Percentiles rank a stretch among this genome's conserved stretches.
phyloP scores from a whole-genome alignment of 2,329 filamentous ascomycete genomes.

The Neophaeococcomyces aloes region DNA sequence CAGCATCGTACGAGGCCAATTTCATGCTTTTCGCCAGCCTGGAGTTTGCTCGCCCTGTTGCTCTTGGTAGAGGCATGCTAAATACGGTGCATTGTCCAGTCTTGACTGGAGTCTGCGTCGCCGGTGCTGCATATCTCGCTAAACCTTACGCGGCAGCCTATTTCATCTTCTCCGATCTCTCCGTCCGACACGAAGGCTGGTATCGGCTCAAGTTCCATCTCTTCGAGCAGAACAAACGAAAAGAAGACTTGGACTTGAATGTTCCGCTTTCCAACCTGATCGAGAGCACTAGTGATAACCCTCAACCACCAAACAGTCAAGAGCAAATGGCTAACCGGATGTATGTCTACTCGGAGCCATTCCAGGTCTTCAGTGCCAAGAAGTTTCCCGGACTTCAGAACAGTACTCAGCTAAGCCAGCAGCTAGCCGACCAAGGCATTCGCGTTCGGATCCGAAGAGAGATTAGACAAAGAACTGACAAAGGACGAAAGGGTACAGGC shows the following conservation, averaged over 20 bases:
- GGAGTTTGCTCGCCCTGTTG: conserved; percentile 73
- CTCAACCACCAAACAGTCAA: conserved; percentile 41
- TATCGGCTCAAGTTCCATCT: conserved; percentile 88
- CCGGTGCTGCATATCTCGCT: conserved; percentile 91
- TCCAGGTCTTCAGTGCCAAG: conserved; percentile 90
- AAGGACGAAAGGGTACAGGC: conserved; percentile 9
- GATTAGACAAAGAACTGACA: conserved; percentile 68
- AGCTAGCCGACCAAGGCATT: conserved; percentile 92
- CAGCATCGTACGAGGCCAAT: conserved; percentile 87
- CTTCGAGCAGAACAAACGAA: conserved; percentile 85
- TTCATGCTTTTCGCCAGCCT: conserved; percentile 95
- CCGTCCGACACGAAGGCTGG: conserved; percentile 86
- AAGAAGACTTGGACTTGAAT: conserved; percentile 61
- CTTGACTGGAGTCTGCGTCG: conserved; percentile 85
- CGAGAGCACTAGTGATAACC: conserved; percentile 27
- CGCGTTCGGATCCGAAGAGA: conserved; percentile 91
- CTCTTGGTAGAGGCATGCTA: conserved; percentile 60
- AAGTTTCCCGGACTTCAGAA: conserved; percentile 92
- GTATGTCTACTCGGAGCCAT: conserved; percentile 78
- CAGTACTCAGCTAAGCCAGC: conserved; percentile 78
- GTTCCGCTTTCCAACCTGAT: conserved; percentile 28
- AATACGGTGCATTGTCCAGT: conserved; percentile 65
- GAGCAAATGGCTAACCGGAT: conserved; percentile 64
- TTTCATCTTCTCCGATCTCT: conserved; percentile 95
- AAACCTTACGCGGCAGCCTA: conserved; percentile 71